Evolutionary conservation across 208 protist genomes (phyloP).

Genomic region (Tritrichomonas foetus): DNA sequence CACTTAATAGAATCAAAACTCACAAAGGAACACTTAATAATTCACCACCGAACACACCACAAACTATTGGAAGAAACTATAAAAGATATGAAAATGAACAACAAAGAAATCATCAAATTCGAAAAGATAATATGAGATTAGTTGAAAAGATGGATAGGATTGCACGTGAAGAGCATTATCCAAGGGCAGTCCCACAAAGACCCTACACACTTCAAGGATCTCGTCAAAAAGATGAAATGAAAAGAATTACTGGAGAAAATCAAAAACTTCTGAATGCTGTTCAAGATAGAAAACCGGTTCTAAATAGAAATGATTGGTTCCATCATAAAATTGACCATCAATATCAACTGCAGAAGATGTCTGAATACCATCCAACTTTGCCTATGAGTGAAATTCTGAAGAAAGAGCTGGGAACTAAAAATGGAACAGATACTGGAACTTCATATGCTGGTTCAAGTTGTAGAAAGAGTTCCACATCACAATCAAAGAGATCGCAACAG

Average conservation of each 20-base stretch:
- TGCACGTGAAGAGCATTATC: not conserved
- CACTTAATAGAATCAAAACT: not conserved
- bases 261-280: not conserved
- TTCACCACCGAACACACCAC: not conserved
- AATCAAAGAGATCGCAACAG: no score
- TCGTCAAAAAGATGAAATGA: not conserved
- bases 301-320: not conserved
- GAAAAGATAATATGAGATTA: not conserved
- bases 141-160: not conserved
- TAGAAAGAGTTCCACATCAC: no score
- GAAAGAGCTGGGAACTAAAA: no score
- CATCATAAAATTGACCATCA: not conserved
- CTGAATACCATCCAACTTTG: not conserved
- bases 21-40: not conserved
- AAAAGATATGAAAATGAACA: not conserved
- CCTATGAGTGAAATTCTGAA: not conserved
- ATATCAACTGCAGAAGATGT: conserved; percentile 14
- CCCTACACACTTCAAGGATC: not conserved
- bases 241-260: not conserved
- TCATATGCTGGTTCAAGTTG: no score
- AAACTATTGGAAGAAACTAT: not conserved
- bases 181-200: not conserved
- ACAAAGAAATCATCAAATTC: not conserved
- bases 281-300: not conserved
- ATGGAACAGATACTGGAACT: no score